Conservation (phyloP, 2,329 filamentous ascomycete species). For the Coccinonectria pachysandricola region DNA sequence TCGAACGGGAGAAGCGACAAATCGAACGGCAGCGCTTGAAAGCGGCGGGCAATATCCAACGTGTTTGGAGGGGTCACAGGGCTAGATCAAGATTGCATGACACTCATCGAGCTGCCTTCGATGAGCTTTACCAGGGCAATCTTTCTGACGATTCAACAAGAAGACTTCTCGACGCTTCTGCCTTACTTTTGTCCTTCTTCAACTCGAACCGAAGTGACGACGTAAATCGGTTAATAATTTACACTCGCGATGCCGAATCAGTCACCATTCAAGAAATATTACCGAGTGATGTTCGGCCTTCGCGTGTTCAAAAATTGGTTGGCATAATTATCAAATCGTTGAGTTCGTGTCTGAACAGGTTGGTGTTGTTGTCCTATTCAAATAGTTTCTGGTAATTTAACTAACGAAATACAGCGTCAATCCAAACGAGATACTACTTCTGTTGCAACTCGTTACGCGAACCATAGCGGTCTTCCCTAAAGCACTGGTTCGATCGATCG, state of each 20-base stretch:
- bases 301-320: conserved; percentile 26
- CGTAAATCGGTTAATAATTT: conserved; percentile 33
- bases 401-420: conserved; percentile 12
- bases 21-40: conserved; percentile 68
- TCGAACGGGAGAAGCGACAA: conserved; percentile 71
- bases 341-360: too few relatives aligned
- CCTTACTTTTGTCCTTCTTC: conserved; percentile 41
- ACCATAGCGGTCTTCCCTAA: conserved; percentile 14
- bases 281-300: conserved; percentile 17
- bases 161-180: conserved; percentile 31
- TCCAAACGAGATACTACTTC: conserved; percentile 15
- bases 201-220: conserved; percentile 35
- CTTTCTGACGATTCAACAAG: conserved; percentile 22
- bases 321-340: conserved; percentile 27
- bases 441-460: conserved; percentile 28
- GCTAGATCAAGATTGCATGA: conserved; percentile 48
- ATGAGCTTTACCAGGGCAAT: conserved; percentile 40
- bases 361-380: not conserved
- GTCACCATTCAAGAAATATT: conserved; percentile 27
- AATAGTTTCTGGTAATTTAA: not conserved
- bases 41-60: conserved; percentile 66
- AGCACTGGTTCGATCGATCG: conserved; percentile 14
- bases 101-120: conserved; percentile 50
- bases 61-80: conserved; percentile 69
- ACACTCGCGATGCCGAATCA: conserved; percentile 33